Base-by-base conservation (phyloP, 768 basidiomycete species). In the Royoungia palumana region DNA sequence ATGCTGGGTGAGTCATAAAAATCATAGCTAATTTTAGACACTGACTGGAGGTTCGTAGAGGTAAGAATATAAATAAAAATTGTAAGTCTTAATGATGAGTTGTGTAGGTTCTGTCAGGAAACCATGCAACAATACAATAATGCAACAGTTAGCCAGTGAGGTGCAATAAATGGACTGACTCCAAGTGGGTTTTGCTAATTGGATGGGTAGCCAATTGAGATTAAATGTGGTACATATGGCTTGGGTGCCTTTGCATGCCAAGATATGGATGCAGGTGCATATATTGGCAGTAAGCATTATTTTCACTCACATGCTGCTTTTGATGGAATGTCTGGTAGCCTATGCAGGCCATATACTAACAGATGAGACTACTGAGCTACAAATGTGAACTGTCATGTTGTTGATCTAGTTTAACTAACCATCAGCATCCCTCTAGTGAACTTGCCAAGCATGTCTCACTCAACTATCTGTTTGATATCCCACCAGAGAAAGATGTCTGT, bases 221-320 rank as follows among this genome's bases (percentile, higher is more conserved):
- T 81, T 24, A 70, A 60, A 44, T 37, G 38, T 38, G 71, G 72
- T 10, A 20, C 39, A 4, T 61, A 56, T 57, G 80, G 80, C 1
- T 59, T 76, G 25, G 80, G 80, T 21, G 72, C 77, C 4, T 79
- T 75, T 63, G 70, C 77, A 9, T 28, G n/a, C 4, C 41, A 60
- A 40, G 22, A 35, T 6, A 68, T 72, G 40, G 25, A 41, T 10
- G 7, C 19, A n/a, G 35, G 38, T 16, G 53, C 54, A n/a, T 67
- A 61, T 28, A 50, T 75, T 55, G 74, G 73, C 40, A 62, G 74
- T 61, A 13, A 49, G 64, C 42, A 2, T 3, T 11, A 19, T 40
- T 7, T 11, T 0, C 35, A 9, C n/a, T 13, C 1, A 12, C 30
- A 5, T 4, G 11, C n/a, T 35, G 0, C 30, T 10, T 24, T 20